Base-by-base conservation (phyloP, 495 filamentous ascomycete species). In the Neurospora sublineolata region DNA sequence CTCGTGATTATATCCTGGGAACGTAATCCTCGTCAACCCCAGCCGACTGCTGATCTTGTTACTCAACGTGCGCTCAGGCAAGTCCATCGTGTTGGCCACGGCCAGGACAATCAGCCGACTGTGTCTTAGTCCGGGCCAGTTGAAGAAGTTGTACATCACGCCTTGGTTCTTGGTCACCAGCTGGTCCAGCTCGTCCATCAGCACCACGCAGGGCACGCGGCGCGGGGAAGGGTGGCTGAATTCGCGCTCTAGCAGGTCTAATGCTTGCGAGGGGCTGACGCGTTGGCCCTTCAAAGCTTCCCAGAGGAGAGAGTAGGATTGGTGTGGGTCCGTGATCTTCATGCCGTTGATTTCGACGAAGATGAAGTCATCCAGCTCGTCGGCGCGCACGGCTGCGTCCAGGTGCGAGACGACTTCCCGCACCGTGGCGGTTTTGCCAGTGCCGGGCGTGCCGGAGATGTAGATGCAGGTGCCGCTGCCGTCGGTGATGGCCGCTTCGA, bases 81-180 rank as follows among this genome's bases (percentile, higher is more conserved):
- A 83, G 81, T 99, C 96, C 96, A 99, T 99, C 27, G 96, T 99
- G 80, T 99, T 99, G 40, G 96, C 96, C 11, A 99, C 96, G 9
- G 96, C 96, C 1, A 99, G 87, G 14, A 99, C 96, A 78, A 98
- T 97, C 40, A 99, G 86, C 64, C 93, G 87, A 37, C 92, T 95
- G 78, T 99, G 93, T 40, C 92, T 88, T 23, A 97, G 86, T 23
- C 90, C 89, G n/a, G 96, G 96, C 96, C 96, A 99, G 77, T 99
- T 99, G 88, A 99, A 99, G 81, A 99, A 99, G 78, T 99, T 99
- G 83, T 99, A 99, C 96, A 99, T 99, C 78, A 99, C 96, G 36
- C 92, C 93, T 76, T 99, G 96, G 77, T 95, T 97, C 72, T 93
- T 94, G 27, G 96, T 99, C 3, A 97, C 96, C 5, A 99, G 87